Evolutionary conservation across 1,139 yeast genomes (phyloP).

Genomic region (Hyphopichia burtonii): DNA sequence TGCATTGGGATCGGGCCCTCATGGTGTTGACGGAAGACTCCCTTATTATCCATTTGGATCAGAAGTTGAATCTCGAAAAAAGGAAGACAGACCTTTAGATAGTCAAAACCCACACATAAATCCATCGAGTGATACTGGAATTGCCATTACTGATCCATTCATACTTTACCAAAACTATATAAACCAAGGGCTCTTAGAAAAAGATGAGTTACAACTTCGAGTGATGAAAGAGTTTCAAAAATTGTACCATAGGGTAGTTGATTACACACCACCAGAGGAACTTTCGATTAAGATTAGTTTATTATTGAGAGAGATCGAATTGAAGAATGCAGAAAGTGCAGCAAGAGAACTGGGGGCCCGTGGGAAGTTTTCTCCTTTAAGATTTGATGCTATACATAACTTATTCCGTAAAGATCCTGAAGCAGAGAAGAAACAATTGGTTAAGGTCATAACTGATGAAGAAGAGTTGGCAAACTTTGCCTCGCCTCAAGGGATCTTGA

Average conservation of each 20-base stretch:
- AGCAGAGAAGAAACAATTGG: slow-evolving; percentile 31
- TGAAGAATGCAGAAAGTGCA: slow-evolving; percentile 25
- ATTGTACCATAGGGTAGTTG: slow-evolving; percentile 56
- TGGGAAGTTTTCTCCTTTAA: slow-evolving; percentile 12
- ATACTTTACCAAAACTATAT: slow-evolving; percentile 56
- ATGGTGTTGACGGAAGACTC: slow-evolving; percentile 41
- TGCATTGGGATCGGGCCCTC: slow-evolving; percentile 25
- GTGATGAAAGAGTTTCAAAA: slow-evolving; percentile 66
- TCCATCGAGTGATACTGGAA: slow-evolving; percentile 6
- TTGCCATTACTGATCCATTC: slow-evolving; percentile 65
- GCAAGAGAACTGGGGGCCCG: slow-evolving; percentile 8
- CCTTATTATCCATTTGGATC: slow-evolving; percentile 13
- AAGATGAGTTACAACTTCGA: slow-evolving; percentile 60
- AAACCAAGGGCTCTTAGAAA: slow-evolving; percentile 46
- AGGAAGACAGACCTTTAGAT: no score
- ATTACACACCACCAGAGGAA: slow-evolving; percentile 58
- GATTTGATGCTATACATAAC: slow-evolving; percentile 17
- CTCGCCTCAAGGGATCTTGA: slow-evolving; percentile 62
- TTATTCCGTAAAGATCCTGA: slow-evolving; percentile 28
- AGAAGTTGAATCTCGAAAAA: background rate
- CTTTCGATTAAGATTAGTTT: slow-evolving; percentile 46
- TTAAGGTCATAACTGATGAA: slow-evolving; percentile 57
- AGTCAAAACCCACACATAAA: slow-evolving; percentile 5
- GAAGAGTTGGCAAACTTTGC: slow-evolving; percentile 57
- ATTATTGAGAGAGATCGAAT: slow-evolving; percentile 48